Evolutionary conservation across 2,329 filamentous ascomycete genomes (phyloP).

Genomic region (Acephala macrosclerotiorum): DNA sequence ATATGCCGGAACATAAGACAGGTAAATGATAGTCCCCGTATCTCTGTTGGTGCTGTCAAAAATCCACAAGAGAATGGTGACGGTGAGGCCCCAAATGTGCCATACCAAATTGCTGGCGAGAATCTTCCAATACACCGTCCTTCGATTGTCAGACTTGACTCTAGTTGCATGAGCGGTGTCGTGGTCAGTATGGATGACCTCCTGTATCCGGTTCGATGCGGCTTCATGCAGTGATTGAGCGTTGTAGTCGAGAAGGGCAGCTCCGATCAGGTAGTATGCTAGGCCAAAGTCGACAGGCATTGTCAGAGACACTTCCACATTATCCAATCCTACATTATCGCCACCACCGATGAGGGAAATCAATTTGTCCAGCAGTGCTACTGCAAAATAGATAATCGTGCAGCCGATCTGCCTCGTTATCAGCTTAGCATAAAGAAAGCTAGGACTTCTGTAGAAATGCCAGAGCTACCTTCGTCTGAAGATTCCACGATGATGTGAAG

Average conservation of each 20-base stretch:
- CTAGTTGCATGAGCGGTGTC: constrained; percentile 47
- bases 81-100: constrained; percentile 59
- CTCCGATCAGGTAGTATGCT: constrained; percentile 63
- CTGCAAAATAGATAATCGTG: constrained; percentile 60
- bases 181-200: constrained; percentile 53
- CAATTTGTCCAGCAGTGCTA: constrained; percentile 64
- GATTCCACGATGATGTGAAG: constrained; percentile 64
- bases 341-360: constrained; percentile 55
- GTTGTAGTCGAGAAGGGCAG: constrained; percentile 62
- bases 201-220: constrained; percentile 49
- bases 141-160: constrained; percentile 27
- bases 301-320: constrained; percentile 45
- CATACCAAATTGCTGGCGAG: constrained; percentile 56
- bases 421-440: constrained; percentile 46
- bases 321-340: constrained; percentile 49
- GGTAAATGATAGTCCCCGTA: constrained; percentile 30
- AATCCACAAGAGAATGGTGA: constrained; percentile 59
- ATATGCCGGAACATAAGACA: constrained; percentile 35
- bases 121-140: constrained; percentile 58
- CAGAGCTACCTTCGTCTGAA: constrained; percentile 61
- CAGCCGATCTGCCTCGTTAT: constrained; percentile 47
- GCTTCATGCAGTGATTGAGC: constrained; percentile 56
- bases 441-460: constrained; percentile 60
- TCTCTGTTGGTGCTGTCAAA: constrained; percentile 49
- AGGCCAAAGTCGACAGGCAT: constrained; percentile 59